Base-by-base conservation (phyloP, 2,329 filamentous ascomycete genomes). In the Botrytis fragariae region DNA sequence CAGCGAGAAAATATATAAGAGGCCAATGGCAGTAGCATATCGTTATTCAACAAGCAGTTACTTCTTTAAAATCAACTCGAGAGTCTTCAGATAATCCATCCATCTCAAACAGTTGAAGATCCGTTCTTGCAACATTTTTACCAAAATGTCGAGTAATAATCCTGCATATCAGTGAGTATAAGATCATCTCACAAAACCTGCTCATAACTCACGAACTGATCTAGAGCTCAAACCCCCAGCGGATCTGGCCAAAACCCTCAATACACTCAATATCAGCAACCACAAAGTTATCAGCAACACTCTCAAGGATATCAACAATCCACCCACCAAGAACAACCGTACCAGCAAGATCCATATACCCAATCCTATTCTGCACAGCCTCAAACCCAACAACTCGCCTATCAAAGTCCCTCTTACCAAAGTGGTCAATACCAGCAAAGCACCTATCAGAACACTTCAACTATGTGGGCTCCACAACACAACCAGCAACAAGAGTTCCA, bases 141-240 rank as follows among this genome's bases (percentile, higher is more conserved):
- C 8, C 8, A 54, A 12, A 20, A 68, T 68, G 64, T 42, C 64
- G 5, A 68, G 35, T 4, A 39, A 68, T 1, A 39, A 54, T 54
- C 51, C 64, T n/a, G 39, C 45, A 51, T 68, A 68, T 51, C 64
- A 68, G 71, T 72, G 44, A 60, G 71, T 39, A 20, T 16, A 10
- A 45, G 22, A 22, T 6, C 16, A 25, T 59, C 20, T 9, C 4
- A 18, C 4, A 35, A 22, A n/a, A 14, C 20, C 29, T 14, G 18
- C 29, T 20, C 8, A 25, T 60, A 9, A 48, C 71, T 60, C 18
- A 72, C 37, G 9, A 39, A 22, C 1, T 10, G 10, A 1, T n/a
- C n/a, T 51, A 68, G 62, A 14, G 35, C 44, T 25, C 45, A 67
- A 44, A 25, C 9, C 2, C 4, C 54, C 37, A 22, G 10, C 25